phyloP scores from a whole-genome alignment of 192 early-diverging fungal genomes.

The Pilobolus umbonatus region DNA sequence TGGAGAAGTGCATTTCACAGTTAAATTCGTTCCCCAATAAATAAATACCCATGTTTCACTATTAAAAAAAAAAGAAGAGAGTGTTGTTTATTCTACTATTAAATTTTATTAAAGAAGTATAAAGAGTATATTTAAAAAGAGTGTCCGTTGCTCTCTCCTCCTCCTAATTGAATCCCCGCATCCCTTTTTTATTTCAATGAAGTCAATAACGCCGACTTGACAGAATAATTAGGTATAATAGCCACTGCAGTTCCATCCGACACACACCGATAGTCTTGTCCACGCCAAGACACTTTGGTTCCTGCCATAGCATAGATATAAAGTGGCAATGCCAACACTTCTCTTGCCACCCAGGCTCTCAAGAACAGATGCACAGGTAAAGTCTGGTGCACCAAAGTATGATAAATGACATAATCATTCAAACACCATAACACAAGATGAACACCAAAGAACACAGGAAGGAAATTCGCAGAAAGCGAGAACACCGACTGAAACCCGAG shows the following conservation, averaged over 20 bases:
- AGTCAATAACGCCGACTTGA: not conserved
- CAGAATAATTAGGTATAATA: not conserved
- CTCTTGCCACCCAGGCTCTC: slow-evolving; percentile 78
- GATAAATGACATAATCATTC: slow-evolving; percentile 28
- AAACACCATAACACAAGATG: slow-evolving; percentile 29
- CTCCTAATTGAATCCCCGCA: no score
- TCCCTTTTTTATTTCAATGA: no score
- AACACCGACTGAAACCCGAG: slow-evolving; percentile 57
- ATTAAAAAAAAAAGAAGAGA: not conserved
- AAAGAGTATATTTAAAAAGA: no score
- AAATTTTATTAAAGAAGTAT: not conserved
- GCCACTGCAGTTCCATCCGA: slow-evolving; percentile 60
- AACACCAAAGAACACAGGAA: slow-evolving; percentile 21
- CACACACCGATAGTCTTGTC: slow-evolving; percentile 57
- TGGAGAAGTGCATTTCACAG: slow-evolving; percentile 32
- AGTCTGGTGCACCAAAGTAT: slow-evolving; percentile 21
- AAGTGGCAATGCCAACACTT: slow-evolving; percentile 78
- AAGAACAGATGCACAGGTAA: slow-evolving; percentile 40
- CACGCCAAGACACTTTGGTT: slow-evolving; percentile 85
- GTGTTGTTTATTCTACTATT: not conserved
- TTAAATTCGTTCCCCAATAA: slow-evolving; percentile 17
- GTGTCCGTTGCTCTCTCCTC: no score
- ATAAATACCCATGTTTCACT: not conserved
- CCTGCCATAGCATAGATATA: slow-evolving; percentile 79
- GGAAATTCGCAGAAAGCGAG: slow-evolving; percentile 26